Conservation (phyloP, 2,329 filamentous ascomycete species). For the Exophiala spinifera region DNA sequence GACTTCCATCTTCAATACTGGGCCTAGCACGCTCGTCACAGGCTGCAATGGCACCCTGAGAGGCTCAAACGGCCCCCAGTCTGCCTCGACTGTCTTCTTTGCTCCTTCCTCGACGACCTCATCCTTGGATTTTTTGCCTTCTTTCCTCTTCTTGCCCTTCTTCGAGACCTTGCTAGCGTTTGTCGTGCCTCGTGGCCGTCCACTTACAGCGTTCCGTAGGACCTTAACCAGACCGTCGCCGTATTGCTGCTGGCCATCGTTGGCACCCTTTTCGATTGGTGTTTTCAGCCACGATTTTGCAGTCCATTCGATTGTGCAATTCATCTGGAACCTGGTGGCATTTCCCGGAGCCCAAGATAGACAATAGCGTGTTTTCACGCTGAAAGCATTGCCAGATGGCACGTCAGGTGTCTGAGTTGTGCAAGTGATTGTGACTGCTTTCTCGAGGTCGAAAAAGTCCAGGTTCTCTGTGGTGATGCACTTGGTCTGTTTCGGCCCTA, state of each 20-base stretch:
- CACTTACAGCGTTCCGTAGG: conserved; percentile 69
- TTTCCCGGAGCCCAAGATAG: conserved; percentile 89
- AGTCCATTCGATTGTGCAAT: conserved; percentile 89
- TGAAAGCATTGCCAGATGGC: conserved; percentile 87
- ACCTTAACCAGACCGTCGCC: conserved; percentile 74
- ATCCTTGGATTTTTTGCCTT: conserved; percentile 54
- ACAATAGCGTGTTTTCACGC: conserved; percentile 90
- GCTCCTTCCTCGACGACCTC: conserved; percentile 43
- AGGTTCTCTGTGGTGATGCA: conserved; percentile 83
- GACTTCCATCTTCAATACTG: conserved; percentile 72
- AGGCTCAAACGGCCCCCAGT: conserved; percentile 82
- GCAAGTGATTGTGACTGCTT: conserved; percentile 75
- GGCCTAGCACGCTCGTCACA: conserved; percentile 64
- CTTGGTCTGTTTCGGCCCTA: conserved; percentile 92
- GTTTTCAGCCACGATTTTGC: conserved; percentile 98
- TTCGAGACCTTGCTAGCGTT: conserved; percentile 44
- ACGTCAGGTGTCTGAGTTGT: conserved; percentile 91
- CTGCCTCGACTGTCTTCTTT: conserved; percentile 42
- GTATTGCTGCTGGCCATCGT: conserved; percentile 81
- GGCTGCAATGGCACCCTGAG: conserved; percentile 68
- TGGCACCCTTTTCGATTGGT: conserved; percentile 92
- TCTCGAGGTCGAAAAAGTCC: conserved; percentile 84
- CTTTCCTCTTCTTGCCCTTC: conserved; percentile 53
- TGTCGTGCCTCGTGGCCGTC: conserved; percentile 55
- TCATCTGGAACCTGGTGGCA: conserved; percentile 78